Evolutionary conservation across 2,329 filamentous ascomycete genomes (phyloP).

Genomic region (Neoscytalidium dimidiatum): DNA sequence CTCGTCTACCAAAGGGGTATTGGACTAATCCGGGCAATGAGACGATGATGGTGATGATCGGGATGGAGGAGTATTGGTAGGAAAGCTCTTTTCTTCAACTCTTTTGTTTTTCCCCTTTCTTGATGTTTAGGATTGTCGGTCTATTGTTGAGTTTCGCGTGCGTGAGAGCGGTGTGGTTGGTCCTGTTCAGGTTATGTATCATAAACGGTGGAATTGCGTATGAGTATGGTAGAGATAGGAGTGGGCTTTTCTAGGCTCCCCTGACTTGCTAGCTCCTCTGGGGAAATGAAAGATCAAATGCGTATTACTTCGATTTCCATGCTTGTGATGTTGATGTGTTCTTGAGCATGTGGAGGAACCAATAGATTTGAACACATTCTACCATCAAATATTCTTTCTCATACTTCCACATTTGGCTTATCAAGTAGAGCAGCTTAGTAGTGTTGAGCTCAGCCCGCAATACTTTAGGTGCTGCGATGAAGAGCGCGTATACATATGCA

Average conservation of each 20-base stretch:
- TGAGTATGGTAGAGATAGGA: neutral
- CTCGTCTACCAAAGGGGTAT: neutral
- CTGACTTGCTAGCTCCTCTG: neutral
- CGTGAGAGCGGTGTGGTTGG: too few species aligned
- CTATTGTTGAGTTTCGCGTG: too few species aligned
- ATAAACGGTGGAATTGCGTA: neutral
- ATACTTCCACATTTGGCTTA: neutral
- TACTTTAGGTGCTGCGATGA: too few species aligned
- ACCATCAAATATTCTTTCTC: neutral
- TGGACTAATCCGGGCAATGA: neutral
- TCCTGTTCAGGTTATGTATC: neutral
- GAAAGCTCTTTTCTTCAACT: neutral
- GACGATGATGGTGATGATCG: neutral
- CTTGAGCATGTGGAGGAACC: too few species aligned
- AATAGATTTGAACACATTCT: too few species aligned
- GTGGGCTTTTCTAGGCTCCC: neutral
- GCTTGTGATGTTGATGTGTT: too few species aligned
- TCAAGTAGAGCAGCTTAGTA: too few species aligned
- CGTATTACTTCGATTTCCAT: neutral
- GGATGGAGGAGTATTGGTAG: neutral
- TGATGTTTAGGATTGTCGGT: too few species aligned
- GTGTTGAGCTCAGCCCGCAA: too few species aligned
- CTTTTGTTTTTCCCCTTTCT: too few species aligned
- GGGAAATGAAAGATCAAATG: neutral
- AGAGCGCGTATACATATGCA: too few species aligned